Base-by-base conservation (phyloP, 208 protist genomes). In the Trypanosoma cruzi region DNA sequence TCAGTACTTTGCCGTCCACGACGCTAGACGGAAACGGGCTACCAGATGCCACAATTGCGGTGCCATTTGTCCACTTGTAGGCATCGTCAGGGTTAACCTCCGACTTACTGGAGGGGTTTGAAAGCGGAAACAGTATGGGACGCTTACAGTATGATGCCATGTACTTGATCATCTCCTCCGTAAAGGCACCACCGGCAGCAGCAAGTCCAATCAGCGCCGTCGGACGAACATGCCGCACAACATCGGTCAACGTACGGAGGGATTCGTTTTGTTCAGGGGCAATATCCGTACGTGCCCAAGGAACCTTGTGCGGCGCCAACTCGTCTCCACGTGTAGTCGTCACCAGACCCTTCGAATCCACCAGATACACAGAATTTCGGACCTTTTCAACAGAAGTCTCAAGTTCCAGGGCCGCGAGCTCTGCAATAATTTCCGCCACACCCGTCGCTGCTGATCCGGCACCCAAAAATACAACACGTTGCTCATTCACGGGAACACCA, bases 81-180 rank as follows among this genome's bases (percentile, higher is more conserved):
- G 97, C 98, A 59, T 99, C 73, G 24, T 94, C 89, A 7, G 97
- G 93, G n/a, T 93, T 96, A 73, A 81, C 68, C 80, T 97, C 94
- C n/a, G 90, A 73, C 67, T 96, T 94, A 69, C 79, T 93, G 24
- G 93, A 97, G 44, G 93, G 93, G 77, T 98, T 98, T n/a, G 94
- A 98, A 53, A 99, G 83, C 0, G 98, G 84, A 71, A 99, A 99
- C 68, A 99, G 92, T 74, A 99, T 98, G 11, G 97, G 98, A 61
- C 81, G 87, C 46, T 89, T 71, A 42, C 79, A 82, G 74, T 97
- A 77, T 54, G 74, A 76, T 11, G 88, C 71, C 71, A 99, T 85
- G 34, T 72, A 64, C 54, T 79, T 66, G 24, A 99, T 75, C 26
- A 99, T 89, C 37, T 97, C 89, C 75, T 98, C 77, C n/a, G 96